Evolutionary conservation across 257 asterid species (phyloP), one percentile per base, ranked within the genome.

Genomic region (Anisodus acutangulus): DNA sequence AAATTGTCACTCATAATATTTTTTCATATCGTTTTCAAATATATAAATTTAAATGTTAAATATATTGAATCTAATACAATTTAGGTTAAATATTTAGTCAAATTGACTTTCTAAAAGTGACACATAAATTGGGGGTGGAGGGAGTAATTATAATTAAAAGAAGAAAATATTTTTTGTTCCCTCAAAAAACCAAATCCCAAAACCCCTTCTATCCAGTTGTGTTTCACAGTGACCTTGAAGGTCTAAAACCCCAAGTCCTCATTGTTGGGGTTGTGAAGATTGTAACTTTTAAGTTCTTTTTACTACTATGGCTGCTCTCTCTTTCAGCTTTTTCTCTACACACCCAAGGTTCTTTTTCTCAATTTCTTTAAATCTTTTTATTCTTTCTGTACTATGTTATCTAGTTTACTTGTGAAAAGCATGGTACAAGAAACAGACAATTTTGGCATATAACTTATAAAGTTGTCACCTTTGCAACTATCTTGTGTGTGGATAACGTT

Each of bases 271-370:
- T 66, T 54, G 66, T 7, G 41, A 85, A 79, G 76, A 84, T 78
- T 86, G 92, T 85, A 90, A 79, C 87, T 78, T 85, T 83, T 74
- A 84, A 89, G 88, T 85, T 80, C 89, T 69, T 53, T 60, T 85
- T 54, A 83, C 76, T 60, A 93, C 76, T 60, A 94, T 95, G 98
- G 95, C 95, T 87, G 88, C 91, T 83, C 81, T 92, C 70, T 89
- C 95, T 79, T 91, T 90, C 83, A 83, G 93, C 6, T 95, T 90
- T 69, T 88, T 91, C 79, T 82, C 94, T 53, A 85, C 92, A 71
- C 82, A 89, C 39, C 94, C 98, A 94, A 94, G 98, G 98, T 95
- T 85, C 70, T 78, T 49, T 85, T 85, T 86, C 92, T 86, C 83
- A 85, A 83, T 80, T 55, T 13, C 58, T 80, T 66, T 83, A 81